Conservation (phyloP, 1,284 basidiomycete species). For the Trichosporon sp. region DNA sequence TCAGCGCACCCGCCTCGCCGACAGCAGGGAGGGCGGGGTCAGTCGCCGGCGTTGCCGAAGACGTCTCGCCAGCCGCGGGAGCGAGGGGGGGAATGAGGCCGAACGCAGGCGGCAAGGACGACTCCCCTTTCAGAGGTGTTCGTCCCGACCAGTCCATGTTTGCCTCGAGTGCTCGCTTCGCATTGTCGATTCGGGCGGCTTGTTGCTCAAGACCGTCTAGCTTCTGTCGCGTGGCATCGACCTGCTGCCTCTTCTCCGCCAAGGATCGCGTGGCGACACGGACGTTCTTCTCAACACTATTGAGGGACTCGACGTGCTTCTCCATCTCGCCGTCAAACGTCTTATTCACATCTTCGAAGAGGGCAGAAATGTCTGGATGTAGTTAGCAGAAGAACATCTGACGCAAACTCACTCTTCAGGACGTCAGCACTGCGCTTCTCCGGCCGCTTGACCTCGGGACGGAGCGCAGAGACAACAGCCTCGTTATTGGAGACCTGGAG, state of each 20-base stretch:
- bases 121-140: slow-evolving; percentile 59
- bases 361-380: slow-evolving; percentile 72
- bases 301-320: slow-evolving; percentile 80
- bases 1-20: slow-evolving; percentile 61
- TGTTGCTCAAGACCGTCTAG: slow-evolving; percentile 77
- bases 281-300: slow-evolving; percentile 81
- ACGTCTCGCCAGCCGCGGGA: slow-evolving; percentile 23
- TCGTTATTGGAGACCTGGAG: slow-evolving; percentile 67
- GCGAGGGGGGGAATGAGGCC: slow-evolving; percentile 47
- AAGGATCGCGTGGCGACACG: slow-evolving; percentile 87
- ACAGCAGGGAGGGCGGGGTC: slow-evolving; percentile 61
- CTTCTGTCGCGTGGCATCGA: slow-evolving; percentile 70
- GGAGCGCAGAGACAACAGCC: slow-evolving; percentile 70
- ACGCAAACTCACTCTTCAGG: slow-evolving; percentile 66
- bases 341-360: slow-evolving; percentile 73
- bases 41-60: not conserved
- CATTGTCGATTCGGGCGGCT: slow-evolving; percentile 73
- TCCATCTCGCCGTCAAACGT: slow-evolving; percentile 85
- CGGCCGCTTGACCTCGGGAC: slow-evolving; percentile 69
- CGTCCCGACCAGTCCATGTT: slow-evolving; percentile 80
- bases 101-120: slow-evolving; percentile 57
- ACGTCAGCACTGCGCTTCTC: slow-evolving; percentile 88
- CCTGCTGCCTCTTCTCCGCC: slow-evolving; percentile 81
- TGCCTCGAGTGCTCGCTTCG: slow-evolving; percentile 68
- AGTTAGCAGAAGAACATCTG: slow-evolving; percentile 3